Evolutionary conservation across 176 grass and related monocot genomes (phyloP).

Genomic region (Zizania latifolia): DNA sequence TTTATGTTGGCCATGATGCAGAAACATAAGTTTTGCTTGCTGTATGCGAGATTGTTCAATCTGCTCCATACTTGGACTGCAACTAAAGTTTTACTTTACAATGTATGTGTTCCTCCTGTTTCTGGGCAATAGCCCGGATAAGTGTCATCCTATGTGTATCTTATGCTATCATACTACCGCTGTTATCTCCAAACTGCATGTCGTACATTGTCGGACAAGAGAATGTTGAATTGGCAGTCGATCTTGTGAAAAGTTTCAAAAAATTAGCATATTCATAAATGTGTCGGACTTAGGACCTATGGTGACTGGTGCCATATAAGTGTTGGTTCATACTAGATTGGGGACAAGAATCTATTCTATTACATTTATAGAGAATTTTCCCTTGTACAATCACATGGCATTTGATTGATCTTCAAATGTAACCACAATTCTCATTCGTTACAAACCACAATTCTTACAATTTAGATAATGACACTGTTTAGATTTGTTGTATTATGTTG

Average conservation of each 20-base stretch:
- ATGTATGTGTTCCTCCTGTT: neutral
- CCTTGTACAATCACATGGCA: no score
- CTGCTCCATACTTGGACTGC: neutral
- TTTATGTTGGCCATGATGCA: neutral
- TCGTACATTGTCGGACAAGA: neutral
- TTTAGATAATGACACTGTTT: no score
- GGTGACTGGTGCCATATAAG: no score
- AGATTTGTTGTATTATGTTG: no score
- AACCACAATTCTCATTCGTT: no score
- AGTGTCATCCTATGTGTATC: neutral
- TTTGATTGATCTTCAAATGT: no score
- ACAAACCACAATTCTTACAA: no score
- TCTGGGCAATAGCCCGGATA: no score
- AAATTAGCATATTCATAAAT: neutral
- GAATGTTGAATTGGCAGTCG: neutral
- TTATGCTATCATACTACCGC: neutral
- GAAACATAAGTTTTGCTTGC: neutral
- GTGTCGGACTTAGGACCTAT: no score
- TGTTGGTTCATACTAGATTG: no score
- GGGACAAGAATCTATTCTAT: no score
- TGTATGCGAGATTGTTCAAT: neutral
- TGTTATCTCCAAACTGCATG: slow-evolving; percentile 5
- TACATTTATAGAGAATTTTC: no score
- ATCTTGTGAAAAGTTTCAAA: neutral
- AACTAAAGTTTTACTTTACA: neutral